Conservation (phyloP, 306 rosid genomes). For the Glycine soja region DNA sequence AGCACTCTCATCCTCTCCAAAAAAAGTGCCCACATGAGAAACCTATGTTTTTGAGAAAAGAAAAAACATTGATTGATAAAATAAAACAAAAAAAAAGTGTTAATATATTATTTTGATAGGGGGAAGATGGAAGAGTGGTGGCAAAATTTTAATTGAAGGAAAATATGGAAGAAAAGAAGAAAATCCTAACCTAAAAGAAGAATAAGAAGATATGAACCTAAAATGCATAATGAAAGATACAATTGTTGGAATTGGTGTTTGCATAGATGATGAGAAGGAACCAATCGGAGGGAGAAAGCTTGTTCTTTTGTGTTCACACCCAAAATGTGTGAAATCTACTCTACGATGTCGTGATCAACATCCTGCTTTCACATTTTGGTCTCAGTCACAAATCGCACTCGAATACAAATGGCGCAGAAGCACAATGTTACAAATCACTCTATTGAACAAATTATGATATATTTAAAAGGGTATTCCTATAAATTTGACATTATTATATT, state of each 20-base stretch:
- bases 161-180: neutral
- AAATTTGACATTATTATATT: too few relatives aligned
- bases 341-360: conserved; percentile 41
- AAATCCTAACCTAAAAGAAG: conserved; percentile 41
- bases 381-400: too few relatives aligned
- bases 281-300: conserved; percentile 40
- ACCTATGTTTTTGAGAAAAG: neutral
- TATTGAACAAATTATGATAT: too few relatives aligned
- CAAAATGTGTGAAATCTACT: conserved; percentile 21
- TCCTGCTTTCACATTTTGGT: too few relatives aligned
- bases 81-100: neutral
- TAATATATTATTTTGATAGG: neutral
- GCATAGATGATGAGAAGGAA: conserved; percentile 23
- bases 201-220: conserved; percentile 45
- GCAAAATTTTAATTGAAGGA: conserved; percentile 8
- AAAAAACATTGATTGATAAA: neutral
- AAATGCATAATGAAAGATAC: conserved; percentile 47
- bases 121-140: conserved; percentile 1
- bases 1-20: neutral
- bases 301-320: conserved; percentile 23
- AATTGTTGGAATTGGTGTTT: conserved; percentile 2
- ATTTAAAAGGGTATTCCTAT: too few relatives aligned
- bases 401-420: too few relatives aligned
- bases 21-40: neutral
- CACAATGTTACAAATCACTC: too few relatives aligned